Evolutionary conservation across 768 basidiomycete species (phyloP).

Genomic region (Hydnum rufescens): DNA sequence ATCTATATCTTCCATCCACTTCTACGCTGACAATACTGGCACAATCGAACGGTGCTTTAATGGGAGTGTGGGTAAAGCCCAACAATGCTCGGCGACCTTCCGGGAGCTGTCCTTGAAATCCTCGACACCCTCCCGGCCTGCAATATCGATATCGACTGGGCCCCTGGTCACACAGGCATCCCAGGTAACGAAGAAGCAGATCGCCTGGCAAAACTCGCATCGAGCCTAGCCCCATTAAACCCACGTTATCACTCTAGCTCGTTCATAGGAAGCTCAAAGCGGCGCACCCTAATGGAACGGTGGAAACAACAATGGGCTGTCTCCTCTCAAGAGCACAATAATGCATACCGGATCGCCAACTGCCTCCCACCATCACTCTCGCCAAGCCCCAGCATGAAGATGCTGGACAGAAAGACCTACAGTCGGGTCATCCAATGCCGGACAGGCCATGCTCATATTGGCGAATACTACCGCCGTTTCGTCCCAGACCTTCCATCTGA

Average conservation of each 20-base stretch:
- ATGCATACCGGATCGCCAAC: background rate
- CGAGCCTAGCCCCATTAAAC: background rate
- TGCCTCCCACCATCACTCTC: background rate
- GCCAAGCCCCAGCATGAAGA: background rate
- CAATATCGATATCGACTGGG: background rate
- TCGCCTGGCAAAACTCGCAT: background rate
- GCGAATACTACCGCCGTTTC: background rate
- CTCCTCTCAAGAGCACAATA: background rate
- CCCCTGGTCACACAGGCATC: background rate
- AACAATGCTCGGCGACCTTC: background rate
- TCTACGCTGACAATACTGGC: background rate
- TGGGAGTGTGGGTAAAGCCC: background rate
- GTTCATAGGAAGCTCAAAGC: background rate
- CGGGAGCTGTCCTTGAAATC: background rate
- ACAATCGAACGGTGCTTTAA: background rate
- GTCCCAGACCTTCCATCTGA: background rate
- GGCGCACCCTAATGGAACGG: background rate
- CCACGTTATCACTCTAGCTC: background rate
- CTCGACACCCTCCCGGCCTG: background rate
- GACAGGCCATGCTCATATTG: constrained; percentile 1
- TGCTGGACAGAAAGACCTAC: background rate
- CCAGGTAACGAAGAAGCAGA: background rate
- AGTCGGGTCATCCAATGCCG: background rate
- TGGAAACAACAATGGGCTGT: background rate
- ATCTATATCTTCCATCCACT: background rate